A percentile compares a stretch with the other conserved stretches of the same genome.
Evolutionary conservation across 257 asterid genomes (phyloP).

Genomic region (Linaria vulgaris): DNA sequence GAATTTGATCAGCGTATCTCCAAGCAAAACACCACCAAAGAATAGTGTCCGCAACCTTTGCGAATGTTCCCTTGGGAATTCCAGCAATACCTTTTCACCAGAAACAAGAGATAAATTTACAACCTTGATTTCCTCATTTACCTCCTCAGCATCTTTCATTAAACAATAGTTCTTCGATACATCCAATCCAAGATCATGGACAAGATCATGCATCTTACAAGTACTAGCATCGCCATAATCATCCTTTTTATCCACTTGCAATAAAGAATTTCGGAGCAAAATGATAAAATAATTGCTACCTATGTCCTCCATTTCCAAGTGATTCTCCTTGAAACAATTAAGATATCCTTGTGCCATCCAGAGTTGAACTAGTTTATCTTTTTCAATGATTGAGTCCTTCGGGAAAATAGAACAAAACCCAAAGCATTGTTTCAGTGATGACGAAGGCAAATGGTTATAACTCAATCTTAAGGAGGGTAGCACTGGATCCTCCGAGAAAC

Average conservation of each 20-base stretch:
- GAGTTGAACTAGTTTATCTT: slow-evolving; percentile 25
- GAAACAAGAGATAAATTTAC: neutral
- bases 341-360: slow-evolving; percentile 36
- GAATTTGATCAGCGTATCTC: slow-evolving; percentile 10
- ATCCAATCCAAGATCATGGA: slow-evolving; percentile 30
- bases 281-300: slow-evolving; percentile 18
- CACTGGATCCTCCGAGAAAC: neutral
- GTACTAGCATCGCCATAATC: neutral
- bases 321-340: neutral
- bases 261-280: slow-evolving; percentile 22
- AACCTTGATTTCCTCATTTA: neutral
- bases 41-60: slow-evolving; percentile 7
- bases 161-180: neutral
- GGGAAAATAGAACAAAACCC: slow-evolving; percentile 28
- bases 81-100: neutral
- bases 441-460: slow-evolving; percentile 26
- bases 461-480: slow-evolving; percentile 23
- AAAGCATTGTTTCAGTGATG: slow-evolving; percentile 24
- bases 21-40: neutral
- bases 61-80: neutral
- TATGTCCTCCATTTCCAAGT: slow-evolving; percentile 23
- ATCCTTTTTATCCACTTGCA: slow-evolving; percentile 18
- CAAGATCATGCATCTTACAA: slow-evolving; percentile 38
- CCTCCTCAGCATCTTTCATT: neutral
- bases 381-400: slow-evolving; percentile 24